Percentiles rank a stretch among this genome's conserved stretches.
phyloP scores from a whole-genome alignment of 2,329 filamentous ascomycete genomes.

The Zasmidium cellare region DNA sequence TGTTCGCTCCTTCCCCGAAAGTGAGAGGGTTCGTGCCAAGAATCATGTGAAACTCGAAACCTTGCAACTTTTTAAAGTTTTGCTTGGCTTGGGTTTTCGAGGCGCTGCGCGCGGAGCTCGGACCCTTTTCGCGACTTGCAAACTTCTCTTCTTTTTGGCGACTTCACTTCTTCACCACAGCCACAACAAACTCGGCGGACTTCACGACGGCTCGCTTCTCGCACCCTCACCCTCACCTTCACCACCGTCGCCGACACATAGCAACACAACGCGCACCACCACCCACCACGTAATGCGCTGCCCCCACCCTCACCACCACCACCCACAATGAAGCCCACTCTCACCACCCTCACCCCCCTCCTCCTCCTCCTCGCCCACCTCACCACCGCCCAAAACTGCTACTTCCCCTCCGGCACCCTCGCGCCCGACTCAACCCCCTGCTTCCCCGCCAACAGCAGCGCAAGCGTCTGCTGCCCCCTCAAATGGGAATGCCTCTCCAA shows the following conservation, averaged over 20 bases:
- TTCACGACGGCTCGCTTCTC: too few species aligned
- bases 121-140: too few species aligned
- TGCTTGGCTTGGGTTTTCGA: too few species aligned
- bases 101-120: not conserved
- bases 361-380: not conserved
- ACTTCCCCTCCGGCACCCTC: conserved; percentile 37
- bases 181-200: too few species aligned
- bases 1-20: not conserved
- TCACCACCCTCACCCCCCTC: not conserved
- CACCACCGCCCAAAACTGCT: conserved; percentile 33
- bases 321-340: not conserved
- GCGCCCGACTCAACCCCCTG: conserved; percentile 28
- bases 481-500: conserved; percentile 37
- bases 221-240: too few species aligned
- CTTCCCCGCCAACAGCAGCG: conserved; percentile 28
- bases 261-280: too few species aligned
- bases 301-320: too few species aligned
- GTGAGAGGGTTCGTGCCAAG: not conserved
- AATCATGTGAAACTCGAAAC: not conserved
- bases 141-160: too few species aligned
- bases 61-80: not conserved
- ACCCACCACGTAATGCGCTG: too few species aligned
- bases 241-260: too few species aligned
- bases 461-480: conserved; percentile 35
- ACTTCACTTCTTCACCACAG: too few species aligned